Base-by-base conservation (phyloP, 805 yeast species). In the Kodamaea nitidulidarum region DNA sequence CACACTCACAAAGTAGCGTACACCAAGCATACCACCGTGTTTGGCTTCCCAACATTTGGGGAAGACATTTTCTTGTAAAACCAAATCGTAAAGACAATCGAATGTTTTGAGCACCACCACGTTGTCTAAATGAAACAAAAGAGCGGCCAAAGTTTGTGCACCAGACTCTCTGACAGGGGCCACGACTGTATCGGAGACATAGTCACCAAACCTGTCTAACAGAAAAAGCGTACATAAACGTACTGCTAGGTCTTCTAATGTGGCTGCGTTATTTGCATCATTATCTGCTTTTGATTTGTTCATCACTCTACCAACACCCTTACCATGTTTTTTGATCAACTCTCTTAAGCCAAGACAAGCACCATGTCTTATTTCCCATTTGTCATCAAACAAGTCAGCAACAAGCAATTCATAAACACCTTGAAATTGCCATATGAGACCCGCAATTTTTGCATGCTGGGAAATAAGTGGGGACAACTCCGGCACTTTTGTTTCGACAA, bases 141-240 rank as follows among this genome's bases (percentile, higher is more conserved):
- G 63, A 1, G 96, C 96, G 11, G 96, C 98, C 35, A 93, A 63
- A 0, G 96, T 80, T 61, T 93, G 99, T 0, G 96, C 97, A 20
- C 91, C 88, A 25, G 96, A 88, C 62, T 95, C 99, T 55, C 98
- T 70, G 4, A 93, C 98, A 1, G 99, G 99, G 0, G 98, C 98
- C 27, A 93, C 95, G 10, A 93, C 99, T 5, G 95, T 95, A 56
- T 93, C 99, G 31, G 95, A 83, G 22, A 93, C 95, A 60, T 86
- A 93, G 65, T 93, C 99, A 34, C 97, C 98, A 63, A 93, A 93
- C 50, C 98, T 67, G 63, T 93, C 99, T 38, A 93, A 67, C 2
- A 97, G 91, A 60, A 93, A 87, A 9, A 93, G 68, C 4, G 95
- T 84, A 53, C 95, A 72, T 33, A 93, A 56, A 45, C 97, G 73